These are phyloP conservation scores for Podospora tetraspora DNA, from an alignment of 495 filamentous ascomycete genomes.

Conservation along the genomic window DNA sequence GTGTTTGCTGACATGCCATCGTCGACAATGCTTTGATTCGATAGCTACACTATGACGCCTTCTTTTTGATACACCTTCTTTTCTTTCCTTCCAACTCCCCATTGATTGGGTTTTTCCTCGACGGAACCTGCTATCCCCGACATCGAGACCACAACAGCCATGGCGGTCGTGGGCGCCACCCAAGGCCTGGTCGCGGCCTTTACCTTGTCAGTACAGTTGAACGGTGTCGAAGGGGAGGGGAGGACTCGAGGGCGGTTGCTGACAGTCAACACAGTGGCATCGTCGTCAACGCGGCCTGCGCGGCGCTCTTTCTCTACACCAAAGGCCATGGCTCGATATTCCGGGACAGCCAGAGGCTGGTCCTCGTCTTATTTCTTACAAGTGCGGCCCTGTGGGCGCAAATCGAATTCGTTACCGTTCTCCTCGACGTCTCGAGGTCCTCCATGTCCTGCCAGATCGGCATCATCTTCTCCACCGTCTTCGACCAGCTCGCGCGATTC, in stretches of 20 bases:
- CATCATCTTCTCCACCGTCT: constrained; percentile 44
- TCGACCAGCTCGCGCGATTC: constrained; percentile 49
- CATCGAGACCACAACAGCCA: constrained; percentile 27
- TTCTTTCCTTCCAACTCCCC: constrained; percentile 40
- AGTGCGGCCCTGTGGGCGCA: constrained; percentile 49
- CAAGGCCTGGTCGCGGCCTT: constrained; percentile 51
- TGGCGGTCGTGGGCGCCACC: constrained; percentile 43
- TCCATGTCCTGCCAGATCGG: constrained; percentile 44
- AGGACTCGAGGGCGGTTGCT: not conserved
- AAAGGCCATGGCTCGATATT: constrained; percentile 48
- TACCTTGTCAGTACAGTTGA: constrained; percentile 43
- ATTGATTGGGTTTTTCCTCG: constrained; percentile 50
- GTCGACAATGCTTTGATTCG: constrained; percentile 20
- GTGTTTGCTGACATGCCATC: constrained; percentile 27
- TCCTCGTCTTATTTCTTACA: constrained; percentile 51
- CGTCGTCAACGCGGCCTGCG: constrained; percentile 48
- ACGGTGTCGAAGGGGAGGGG: not conserved
- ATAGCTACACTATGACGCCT: constrained; percentile 27
- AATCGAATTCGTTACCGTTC: constrained; percentile 43
- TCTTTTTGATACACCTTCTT: constrained; percentile 28
- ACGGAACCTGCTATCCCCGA: constrained; percentile 14
- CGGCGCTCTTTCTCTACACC: constrained; percentile 46
- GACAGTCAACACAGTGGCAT: constrained; percentile 37
- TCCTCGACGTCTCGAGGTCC: constrained; percentile 38
- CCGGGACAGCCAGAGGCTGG: constrained; percentile 58